Conservation (phyloP, 345 rosid species). For the Populus ilicifolia region DNA sequence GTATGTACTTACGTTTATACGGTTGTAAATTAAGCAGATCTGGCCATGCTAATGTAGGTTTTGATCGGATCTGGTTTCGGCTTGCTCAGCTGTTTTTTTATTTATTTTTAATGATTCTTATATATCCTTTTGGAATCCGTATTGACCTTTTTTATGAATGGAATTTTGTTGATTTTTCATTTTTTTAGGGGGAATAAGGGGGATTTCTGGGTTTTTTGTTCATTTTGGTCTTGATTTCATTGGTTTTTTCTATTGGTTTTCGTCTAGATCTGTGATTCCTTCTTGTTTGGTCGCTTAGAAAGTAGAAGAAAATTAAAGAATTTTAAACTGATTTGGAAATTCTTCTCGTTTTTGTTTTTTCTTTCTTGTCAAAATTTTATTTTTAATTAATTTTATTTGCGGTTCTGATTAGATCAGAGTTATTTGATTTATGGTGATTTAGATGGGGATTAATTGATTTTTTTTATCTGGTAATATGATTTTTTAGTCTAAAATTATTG, state of each 20-base stretch:
- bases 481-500: too few relatives aligned
- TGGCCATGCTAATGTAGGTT: not conserved
- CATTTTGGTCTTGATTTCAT: not conserved
- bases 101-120: not conserved
- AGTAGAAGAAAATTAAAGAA: not conserved
- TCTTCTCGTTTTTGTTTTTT: too few relatives aligned
- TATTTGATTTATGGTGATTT: not conserved
- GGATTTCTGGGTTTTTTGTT: not conserved
- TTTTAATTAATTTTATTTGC: not conserved
- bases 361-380: not conserved
- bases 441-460: not conserved
- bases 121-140: not conserved
- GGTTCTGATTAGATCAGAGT: not conserved
- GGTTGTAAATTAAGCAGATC: not conserved
- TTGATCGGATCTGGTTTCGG: not conserved
- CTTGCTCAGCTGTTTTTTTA: not conserved
- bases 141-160: not conserved
- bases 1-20: not conserved
- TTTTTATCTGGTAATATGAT: too few relatives aligned
- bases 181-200: not conserved
- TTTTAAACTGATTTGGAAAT: not conserved
- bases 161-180: not conserved
- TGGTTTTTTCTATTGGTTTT: slow-evolving; percentile 1
- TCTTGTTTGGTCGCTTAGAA: slow-evolving; percentile 9
- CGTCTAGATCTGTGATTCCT: slow-evolving; percentile 21